Base-by-base conservation (phyloP, 106 monocot genomes). In the Dendrobium chrysotoxum region DNA sequence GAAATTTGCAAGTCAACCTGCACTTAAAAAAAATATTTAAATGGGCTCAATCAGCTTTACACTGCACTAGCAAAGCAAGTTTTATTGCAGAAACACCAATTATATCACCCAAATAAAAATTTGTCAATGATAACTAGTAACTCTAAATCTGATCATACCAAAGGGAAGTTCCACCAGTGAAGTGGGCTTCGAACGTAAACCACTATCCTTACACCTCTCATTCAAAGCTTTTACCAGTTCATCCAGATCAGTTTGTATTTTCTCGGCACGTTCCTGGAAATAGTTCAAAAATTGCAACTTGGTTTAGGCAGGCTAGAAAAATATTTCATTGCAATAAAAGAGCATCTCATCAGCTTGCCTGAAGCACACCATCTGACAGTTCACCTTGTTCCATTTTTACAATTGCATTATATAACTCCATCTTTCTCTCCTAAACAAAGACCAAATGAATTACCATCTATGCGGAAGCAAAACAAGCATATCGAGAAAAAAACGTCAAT, bases 311-410 rank as follows among this genome's bases (percentile, higher is more conserved):
- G 40, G 41, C 18, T 46, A 25, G 21, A 61, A 79, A 25, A 42
- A 57, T 42, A 67, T 3, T 44, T n/a, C 9, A 28, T 79, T 41
- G 8, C 26, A 75, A 61, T 31, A 40, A 17, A 74, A 50, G 15
- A 79, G n/a, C 10, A 76, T 25, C 18, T 46, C 10, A 46, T 46
- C 18, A 47, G 76, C 46, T 55, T 87, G 91, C 95, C 90, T 95
- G 90, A 82, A 95, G 90, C 30, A 85, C 76, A 54, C 90, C 91
- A 82, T 95, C 95, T 71, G 86, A 87, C 86, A 81, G 91, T 81
- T 90, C 95, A 80, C 91, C 95, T 85, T 91, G 84, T 83, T 92
- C 91, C 92, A 95, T 89, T 85, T 88, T 92, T 65, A 82, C 73
- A 75, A 95, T 81, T 82, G 92, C 90, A 85, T 89, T 86, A 42